These are phyloP conservation scores for Pestalotiopsis sp. DNA, from an alignment of 2,329 filamentous ascomycete genomes.

Conservation along the genomic window DNA sequence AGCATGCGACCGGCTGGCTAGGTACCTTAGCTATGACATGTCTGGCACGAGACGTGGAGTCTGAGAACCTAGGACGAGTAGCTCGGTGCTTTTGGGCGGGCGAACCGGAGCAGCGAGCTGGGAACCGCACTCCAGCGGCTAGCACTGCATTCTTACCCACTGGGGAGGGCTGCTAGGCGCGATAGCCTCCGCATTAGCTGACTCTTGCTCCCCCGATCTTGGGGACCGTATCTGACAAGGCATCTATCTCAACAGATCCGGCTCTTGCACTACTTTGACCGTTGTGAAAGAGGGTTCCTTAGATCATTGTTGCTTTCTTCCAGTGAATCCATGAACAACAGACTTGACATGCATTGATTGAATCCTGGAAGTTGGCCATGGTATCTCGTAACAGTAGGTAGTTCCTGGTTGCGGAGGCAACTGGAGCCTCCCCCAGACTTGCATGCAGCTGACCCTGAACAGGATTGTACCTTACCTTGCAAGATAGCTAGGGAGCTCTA, in stretches of 20 bases:
- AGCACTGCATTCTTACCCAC: not conserved
- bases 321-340: not conserved
- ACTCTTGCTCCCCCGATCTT: not conserved
- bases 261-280: not conserved
- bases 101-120: not conserved
- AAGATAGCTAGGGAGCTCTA: not conserved
- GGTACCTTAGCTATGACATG: slow-evolving; percentile 1
- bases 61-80: not conserved
- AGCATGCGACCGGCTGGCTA: not conserved
- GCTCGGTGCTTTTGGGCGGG: not conserved
- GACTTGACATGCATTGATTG: not conserved
- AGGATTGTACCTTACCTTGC: not conserved
- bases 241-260: not conserved
- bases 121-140: not conserved
- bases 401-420: not conserved
- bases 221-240: not conserved
- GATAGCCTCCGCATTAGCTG: slow-evolving; percentile 7
- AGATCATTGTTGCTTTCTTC: too few relatives aligned
- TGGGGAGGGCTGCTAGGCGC: not conserved
- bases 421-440: not conserved
- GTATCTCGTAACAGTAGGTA: too few relatives aligned
- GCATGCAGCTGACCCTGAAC: not conserved
- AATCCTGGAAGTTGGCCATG: not conserved
- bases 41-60: slow-evolving; percentile 8
- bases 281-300: not conserved